Conservation (phyloP, 495 filamentous ascomycete genomes). For the Hypoxylon subgilvum region DNA sequence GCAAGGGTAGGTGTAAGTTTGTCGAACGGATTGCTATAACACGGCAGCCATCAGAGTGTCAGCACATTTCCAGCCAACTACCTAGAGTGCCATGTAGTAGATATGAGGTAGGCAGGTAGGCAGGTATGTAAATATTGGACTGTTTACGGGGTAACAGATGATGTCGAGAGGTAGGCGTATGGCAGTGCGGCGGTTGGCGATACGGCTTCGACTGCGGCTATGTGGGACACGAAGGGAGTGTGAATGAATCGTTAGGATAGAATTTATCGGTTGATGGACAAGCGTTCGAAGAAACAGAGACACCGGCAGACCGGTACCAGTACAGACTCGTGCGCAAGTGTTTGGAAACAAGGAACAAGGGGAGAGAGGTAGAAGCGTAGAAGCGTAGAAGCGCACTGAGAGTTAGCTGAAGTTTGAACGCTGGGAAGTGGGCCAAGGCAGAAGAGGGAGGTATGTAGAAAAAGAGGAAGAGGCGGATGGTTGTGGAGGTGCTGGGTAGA, state of each 20-base stretch:
- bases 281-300: constrained; percentile 36
- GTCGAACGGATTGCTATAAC: constrained; percentile 5
- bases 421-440: too few species aligned
- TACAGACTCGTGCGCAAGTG: constrained; percentile 23
- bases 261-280: constrained; percentile 29
- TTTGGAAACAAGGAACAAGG: constrained; percentile 33
- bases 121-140: constrained; percentile 19
- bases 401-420: background rate
- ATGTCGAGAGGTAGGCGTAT: background rate
- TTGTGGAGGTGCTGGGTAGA: too few species aligned
- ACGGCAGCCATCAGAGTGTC: constrained; percentile 20
- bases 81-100: constrained; percentile 1
- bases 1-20: constrained; percentile 4
- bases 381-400: constrained; percentile 2
- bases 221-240: constrained; percentile 31
- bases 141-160: constrained; percentile 10
- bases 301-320: constrained; percentile 39
- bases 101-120: too few species aligned
- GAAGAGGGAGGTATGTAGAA: constrained; percentile 22
- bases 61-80: constrained; percentile 23
- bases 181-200: constrained; percentile 32
- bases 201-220: constrained; percentile 25
- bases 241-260: constrained; percentile 33
- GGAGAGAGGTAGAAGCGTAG: constrained; percentile 1
- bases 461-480: constrained; percentile 31